Conservation (phyloP, 2,329 filamentous ascomycete species). For the Arthrobotrys musiformis region DNA sequence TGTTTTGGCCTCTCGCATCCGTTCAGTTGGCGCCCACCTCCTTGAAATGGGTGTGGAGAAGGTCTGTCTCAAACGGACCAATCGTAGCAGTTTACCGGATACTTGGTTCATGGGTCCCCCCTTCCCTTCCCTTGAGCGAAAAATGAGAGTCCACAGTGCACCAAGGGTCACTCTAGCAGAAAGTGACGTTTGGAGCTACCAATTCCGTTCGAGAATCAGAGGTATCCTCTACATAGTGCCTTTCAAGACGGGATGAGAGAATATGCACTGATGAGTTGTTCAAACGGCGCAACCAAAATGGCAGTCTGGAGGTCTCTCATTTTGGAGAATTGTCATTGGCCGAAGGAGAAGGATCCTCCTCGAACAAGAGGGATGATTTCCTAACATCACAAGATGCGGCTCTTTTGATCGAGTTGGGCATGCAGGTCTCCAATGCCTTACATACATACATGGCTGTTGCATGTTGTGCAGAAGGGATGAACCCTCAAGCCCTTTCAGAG, state of each 20-base stretch:
- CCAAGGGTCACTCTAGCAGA: conserved; percentile 29
- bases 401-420: neutral
- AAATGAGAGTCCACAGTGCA: conserved; percentile 32
- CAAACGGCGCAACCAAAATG: conserved; percentile 42
- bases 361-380: neutral
- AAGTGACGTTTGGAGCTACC: conserved; percentile 53
- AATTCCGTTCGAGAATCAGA: conserved; percentile 23
- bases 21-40: conserved; percentile 55
- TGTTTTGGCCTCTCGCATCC: conserved; percentile 47
- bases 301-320: conserved; percentile 33
- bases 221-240: neutral
- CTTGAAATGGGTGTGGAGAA: conserved; percentile 53
- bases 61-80: conserved; percentile 43
- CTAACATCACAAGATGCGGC: conserved; percentile 21
- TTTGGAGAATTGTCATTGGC: neutral
- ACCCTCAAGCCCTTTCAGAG: neutral
- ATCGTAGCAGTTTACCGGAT: conserved; percentile 51
- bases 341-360: neutral
- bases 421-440: conserved; percentile 30
- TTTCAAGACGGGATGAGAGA: conserved; percentile 31
- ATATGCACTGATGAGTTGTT: conserved; percentile 56
- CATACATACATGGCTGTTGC: conserved; percentile 7
- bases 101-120: conserved; percentile 57
- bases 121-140: conserved; percentile 55
- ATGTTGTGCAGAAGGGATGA: conserved; percentile 29